A percentile compares a stretch with the other conserved stretches of the same genome.
Conservation (phyloP, 1,139 yeast genomes). For the Yamadazyma blattariae region DNA sequence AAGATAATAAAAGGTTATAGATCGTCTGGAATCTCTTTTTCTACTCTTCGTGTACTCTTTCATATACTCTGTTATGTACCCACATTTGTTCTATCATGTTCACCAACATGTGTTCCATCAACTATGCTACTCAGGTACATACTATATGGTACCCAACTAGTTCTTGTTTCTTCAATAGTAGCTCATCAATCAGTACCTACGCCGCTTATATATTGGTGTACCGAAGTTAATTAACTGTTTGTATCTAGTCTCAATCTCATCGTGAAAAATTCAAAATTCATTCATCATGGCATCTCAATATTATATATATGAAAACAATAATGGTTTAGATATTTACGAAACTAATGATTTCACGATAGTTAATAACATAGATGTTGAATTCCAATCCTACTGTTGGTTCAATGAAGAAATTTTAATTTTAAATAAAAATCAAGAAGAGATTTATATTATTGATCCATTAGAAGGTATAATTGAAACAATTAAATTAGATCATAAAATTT, state of each 20-base stretch:
- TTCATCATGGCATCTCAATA: conserved; percentile 7
- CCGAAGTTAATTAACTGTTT: too few species aligned
- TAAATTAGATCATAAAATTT: conserved; percentile 7
- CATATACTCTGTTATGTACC: too few species aligned
- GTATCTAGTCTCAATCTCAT: too few species aligned
- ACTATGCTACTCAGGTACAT: too few species aligned
- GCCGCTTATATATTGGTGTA: too few species aligned
- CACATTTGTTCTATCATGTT: too few species aligned
- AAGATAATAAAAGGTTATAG: not conserved
- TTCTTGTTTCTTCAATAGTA: too few species aligned
- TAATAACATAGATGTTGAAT: conserved; percentile 8
- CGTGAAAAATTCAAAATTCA: conserved; percentile 6
- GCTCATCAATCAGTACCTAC: too few species aligned
- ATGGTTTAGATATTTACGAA: conserved; percentile 13
- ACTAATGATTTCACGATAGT: conserved; percentile 14
- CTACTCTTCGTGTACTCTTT: too few species aligned
- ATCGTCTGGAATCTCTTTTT: too few species aligned
- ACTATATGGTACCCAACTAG: too few species aligned
- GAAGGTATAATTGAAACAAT: conserved; percentile 12
- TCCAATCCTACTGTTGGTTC: conserved; percentile 1
- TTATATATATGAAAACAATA: conserved; percentile 1
- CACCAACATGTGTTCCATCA: too few species aligned
- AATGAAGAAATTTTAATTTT: conserved; percentile 4
- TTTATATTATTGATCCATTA: conserved; percentile 13
- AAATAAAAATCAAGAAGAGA: not conserved